Evolutionary conservation across 306 rosid genomes (phyloP), one percentile per base, ranked within the genome.

Genomic region (Cicer pinnatifidum): DNA sequence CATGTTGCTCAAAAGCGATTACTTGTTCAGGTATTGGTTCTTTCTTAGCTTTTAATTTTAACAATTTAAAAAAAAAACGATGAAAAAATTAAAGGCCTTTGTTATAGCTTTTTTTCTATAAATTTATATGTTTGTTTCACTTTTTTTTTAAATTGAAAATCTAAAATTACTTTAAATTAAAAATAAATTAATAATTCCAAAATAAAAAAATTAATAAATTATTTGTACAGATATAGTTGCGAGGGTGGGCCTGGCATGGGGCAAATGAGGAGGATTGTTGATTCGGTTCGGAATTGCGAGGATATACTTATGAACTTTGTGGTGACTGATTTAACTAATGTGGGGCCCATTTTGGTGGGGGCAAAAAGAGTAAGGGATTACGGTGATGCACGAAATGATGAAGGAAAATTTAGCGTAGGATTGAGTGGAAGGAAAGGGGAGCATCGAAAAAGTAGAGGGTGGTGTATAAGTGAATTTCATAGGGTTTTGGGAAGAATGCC

Each of bases 251-350:
- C 74, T 1, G 67, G 50, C 35, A 88, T 82, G 89, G 76, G 5
- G 4, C 70, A 35, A 57, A 72, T 82, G 94, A 87, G 94, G 80
- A 79, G 70, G 39, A 45, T 74, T 6, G 97, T 91, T 46, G 93
- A 90, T 40, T 37, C 23, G 69, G 69, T 67, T 70, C 73, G 89
- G 0, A 91, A 91, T 54, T 93, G 98, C n/a, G 98, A 93, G 88
- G 98, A 91, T 8, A 80, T 93, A 23, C 48, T 93, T 69, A 93
- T 93, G 97, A 93, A 93, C 41, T 86, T 93, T 2, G 88, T 93
- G 69, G 87, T 84, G 69, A 91, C 96, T 0, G 88, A 93, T 53
- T 78, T 39, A 80, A 71, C 65, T 9, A 76, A 83, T 43, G 78
- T 64, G 33, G 98, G 98, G 37, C 93, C 98, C 15, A 50, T 90